These are phyloP conservation scores for Pilasporangium apinafurcum DNA, from an alignment of 352 stramenopile genomes.

Conservation along the genomic window DNA sequence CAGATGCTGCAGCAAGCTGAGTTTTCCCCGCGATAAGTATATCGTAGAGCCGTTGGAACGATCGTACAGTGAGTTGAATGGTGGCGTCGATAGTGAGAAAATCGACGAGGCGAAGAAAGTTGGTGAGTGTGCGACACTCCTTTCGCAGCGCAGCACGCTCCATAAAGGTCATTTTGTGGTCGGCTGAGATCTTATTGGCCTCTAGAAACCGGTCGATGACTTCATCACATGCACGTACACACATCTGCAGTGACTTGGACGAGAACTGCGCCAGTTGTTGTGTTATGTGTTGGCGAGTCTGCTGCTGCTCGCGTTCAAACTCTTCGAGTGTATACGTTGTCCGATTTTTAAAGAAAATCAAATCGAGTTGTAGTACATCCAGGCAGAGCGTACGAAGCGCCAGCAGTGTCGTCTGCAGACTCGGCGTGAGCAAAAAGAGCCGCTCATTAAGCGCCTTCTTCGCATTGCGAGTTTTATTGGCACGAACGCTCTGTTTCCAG, in stretches of 20 bases:
- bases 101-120: conserved; percentile 90
- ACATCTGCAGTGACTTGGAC: conserved; percentile 65
- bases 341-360: conserved; percentile 60
- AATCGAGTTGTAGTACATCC: conserved; percentile 48
- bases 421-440: conserved; percentile 87
- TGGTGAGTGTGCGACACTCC: conserved; percentile 88
- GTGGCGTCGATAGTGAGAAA: conserved; percentile 88
- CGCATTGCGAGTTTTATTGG: conserved; percentile 82
- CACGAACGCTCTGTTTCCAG: conserved; percentile 87
- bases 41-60: conserved; percentile 54
- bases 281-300: conserved; percentile 40
- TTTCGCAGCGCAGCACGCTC: conserved; percentile 88
- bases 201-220: conserved; percentile 91
- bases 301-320: conserved; percentile 73
- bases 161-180: conserved; percentile 97
- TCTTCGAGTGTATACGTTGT: conserved; percentile 78
- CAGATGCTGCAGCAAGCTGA: conserved; percentile 5
- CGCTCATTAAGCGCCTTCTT: conserved; percentile 73
- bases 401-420: conserved; percentile 79
- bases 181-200: conserved; percentile 88
- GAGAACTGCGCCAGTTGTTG: conserved; percentile 62
- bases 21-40: conserved; percentile 46
- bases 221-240: conserved; percentile 86
- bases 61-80: conserved; percentile 81
- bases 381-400: conserved; percentile 69